phyloP scores from a whole-genome alignment of 305 asterid species.

The Fraxinus platypoda region DNA sequence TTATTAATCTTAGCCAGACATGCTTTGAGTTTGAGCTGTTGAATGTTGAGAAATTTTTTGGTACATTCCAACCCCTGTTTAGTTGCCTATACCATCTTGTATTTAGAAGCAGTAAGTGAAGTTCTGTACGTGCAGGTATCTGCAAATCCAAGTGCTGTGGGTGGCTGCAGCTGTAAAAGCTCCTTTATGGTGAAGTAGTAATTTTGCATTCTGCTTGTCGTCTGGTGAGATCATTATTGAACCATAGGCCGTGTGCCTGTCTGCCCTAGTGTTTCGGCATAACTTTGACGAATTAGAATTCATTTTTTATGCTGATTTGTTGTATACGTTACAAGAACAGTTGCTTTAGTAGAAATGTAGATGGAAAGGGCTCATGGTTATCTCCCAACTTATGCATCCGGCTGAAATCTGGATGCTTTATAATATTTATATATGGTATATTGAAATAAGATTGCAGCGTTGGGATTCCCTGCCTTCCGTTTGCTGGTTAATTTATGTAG shows the following conservation, averaged over 20 bases:
- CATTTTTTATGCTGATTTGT: not conserved
- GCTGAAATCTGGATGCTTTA: not conserved
- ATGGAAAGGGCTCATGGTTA: not conserved
- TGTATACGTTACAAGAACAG: not conserved
- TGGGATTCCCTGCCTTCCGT: not conserved
- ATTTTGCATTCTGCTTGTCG: not conserved
- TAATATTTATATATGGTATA: not conserved
- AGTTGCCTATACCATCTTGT: not conserved
- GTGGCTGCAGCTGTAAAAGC: slow-evolving; percentile 91
- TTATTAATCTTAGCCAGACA: not conserved
- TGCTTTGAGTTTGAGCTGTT: not conserved
- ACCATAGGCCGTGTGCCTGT: not conserved
- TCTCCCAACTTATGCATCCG: not conserved
- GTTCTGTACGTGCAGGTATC: slow-evolving; percentile 57
- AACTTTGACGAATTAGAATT: not conserved
- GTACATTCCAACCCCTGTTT: not conserved
- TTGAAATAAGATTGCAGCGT: not conserved
- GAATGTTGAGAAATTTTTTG: not conserved
- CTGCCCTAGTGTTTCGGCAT: not conserved
- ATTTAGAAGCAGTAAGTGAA: not conserved
- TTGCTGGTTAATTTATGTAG: not conserved
- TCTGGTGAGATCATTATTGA: not conserved
- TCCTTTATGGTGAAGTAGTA: slow-evolving; percentile 65
- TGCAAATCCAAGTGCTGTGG: slow-evolving; percentile 82
- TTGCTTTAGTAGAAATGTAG: not conserved